These are phyloP conservation scores for Mollisia scopiformis DNA, from an alignment of 2,329 filamentous ascomycete species.

Conservation along the genomic window DNA sequence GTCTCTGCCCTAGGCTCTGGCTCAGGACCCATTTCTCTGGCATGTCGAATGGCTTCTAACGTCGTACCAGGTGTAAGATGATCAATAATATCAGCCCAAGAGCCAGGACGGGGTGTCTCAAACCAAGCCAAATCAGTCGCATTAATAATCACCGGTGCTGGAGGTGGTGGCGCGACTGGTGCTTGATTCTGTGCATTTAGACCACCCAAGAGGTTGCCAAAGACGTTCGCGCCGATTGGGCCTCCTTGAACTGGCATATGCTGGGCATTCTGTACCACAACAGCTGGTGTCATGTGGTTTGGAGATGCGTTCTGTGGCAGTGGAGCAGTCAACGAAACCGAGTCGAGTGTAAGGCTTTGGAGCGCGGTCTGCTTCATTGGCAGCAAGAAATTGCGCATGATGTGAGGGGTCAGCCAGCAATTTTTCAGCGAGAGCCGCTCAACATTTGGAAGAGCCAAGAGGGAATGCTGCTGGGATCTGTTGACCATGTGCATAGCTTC, in stretches of 20 bases:
- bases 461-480: conserved; percentile 14
- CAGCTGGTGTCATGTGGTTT: conserved; percentile 13
- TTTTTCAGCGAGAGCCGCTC: conserved; percentile 66
- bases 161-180: background rate
- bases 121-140: conserved; percentile 34
- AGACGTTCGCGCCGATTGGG: background rate
- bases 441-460: conserved; percentile 59
- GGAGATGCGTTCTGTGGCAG: conserved; percentile 33
- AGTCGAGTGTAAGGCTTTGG: conserved; percentile 60
- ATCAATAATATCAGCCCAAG: conserved; percentile 54
- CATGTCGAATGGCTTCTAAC: conserved; percentile 43
- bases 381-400: conserved; percentile 55
- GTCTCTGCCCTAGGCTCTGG: conserved; percentile 23
- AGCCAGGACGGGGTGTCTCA: conserved; percentile 43
- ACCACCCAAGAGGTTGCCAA: background rate
- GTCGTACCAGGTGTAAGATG: conserved; percentile 50
- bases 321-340: conserved; percentile 63
- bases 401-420: conserved; percentile 66
- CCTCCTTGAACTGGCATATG: conserved; percentile 9
- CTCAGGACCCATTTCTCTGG: conserved; percentile 37
- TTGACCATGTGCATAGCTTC: conserved; percentile 39
- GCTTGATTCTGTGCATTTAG: background rate
- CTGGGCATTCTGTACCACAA: conserved; percentile 11
- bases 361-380: conserved; percentile 51
- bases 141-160: conserved; percentile 5